Base-by-base conservation (phyloP, 345 rosid genomes). In the Boechera retrofracta region DNA sequence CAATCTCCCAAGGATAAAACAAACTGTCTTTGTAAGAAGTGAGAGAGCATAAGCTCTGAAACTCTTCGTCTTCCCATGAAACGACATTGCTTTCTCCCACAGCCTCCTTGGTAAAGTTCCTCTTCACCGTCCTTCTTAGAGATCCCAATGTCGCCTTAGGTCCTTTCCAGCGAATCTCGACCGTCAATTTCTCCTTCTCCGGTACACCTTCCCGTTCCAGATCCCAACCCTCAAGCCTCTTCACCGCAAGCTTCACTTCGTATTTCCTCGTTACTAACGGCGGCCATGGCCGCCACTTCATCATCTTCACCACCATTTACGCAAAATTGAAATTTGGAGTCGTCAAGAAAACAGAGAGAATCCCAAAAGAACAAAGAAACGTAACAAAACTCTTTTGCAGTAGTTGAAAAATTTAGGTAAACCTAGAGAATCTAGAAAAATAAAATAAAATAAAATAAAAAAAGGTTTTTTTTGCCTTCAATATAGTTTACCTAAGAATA, bases 201-300 rank as follows among this genome's bases (percentile, higher is more conserved):
- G 74, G 73, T 13, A 41, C 62, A 47, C 65, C 82, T 60, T 82
- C 92, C 83, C 76, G 77, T 64, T 63, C 84, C 86, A 77, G 95
- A 86, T 87, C 96, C 85, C 86, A 89, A n/a, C 97, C 97, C 66
- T 95, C 96, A 77, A 95, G 69, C 82, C 87, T 82, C 83, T 77
- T 70, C 24, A 95, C 89, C 5, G 79, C 77, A 49, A 92, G 68
- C 73, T 79, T 86, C 66, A 89, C 98, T 86, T 88, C 94, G 80
- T 88, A 92, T 77, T 92, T 91, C 79, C 74, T 87, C 77, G 94
- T 80, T 18, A 83, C 86, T 76, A 84, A 81, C 2, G 97, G 94
- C 71, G 97, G 96, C 94, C 97, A 88, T 18, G 97, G 98, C 71
- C 98, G 87, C 97, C 99, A 91, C 83, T 87, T 87, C 94, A 95